Percentiles rank a stretch among this genome's conserved stretches.
These are phyloP conservation scores for Scedosporium aurantiacum DNA, from an alignment of 2,329 filamentous ascomycete species.

Conservation along the genomic window DNA sequence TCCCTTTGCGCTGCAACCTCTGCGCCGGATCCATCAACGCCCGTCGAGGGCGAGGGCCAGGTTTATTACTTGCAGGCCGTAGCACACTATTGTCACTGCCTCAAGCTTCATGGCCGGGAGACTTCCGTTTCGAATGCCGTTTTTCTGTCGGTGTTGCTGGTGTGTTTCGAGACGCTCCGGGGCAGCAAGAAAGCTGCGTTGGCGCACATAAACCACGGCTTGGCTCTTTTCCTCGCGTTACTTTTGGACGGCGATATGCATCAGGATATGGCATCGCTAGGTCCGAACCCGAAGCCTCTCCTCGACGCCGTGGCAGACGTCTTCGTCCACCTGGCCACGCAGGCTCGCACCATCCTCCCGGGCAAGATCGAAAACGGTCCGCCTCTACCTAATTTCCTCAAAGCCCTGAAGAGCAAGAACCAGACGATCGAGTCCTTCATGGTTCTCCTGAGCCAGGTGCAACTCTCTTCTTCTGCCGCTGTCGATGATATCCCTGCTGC, in stretches of 20 bases:
- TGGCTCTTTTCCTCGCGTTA: constrained; percentile 21
- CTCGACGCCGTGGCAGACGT: constrained; percentile 15
- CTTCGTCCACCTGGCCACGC: constrained; percentile 12
- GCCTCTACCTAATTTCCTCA: constrained; percentile 15
- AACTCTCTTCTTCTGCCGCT: constrained; percentile 1
- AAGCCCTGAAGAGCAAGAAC: constrained; percentile 12
- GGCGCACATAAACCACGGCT: constrained; percentile 24
- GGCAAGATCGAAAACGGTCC: constrained; percentile 12
- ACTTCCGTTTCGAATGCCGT: constrained; percentile 18
- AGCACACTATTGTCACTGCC: constrained; percentile 22
- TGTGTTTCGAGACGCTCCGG: constrained; percentile 21
- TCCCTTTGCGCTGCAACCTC: constrained; percentile 9
- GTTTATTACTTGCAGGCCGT: constrained; percentile 20
- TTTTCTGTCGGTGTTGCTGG: constrained; percentile 19
- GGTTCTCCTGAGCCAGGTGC: constrained; percentile 14
- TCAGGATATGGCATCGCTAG: constrained; percentile 9
- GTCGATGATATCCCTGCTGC: constrained; percentile 11
- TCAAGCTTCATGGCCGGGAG: constrained; percentile 18
- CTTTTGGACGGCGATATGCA: constrained; percentile 15
- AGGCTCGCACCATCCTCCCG: constrained; percentile 15
- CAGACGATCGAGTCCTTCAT: constrained; percentile 18
- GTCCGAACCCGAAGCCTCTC: constrained; percentile 16
- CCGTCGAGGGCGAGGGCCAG: constrained; percentile 11
- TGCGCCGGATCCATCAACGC: background rate
- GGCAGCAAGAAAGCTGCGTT: constrained; percentile 20